These are phyloP conservation scores for Aulographum hederae DNA, from an alignment of 2,329 filamentous ascomycete genomes.

Conservation along the genomic window DNA sequence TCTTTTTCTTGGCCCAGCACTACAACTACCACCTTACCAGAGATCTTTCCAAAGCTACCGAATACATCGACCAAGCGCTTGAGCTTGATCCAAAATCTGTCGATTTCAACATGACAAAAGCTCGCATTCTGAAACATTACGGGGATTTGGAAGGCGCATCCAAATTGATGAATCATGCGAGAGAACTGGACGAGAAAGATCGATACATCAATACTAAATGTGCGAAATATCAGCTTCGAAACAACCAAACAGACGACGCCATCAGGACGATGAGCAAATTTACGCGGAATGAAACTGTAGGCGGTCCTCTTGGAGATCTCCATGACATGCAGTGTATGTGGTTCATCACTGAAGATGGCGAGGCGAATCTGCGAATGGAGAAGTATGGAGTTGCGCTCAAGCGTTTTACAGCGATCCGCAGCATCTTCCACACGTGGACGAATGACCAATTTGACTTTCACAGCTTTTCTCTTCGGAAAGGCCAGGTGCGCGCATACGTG, in stretches of 20 bases:
- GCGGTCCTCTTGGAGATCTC: conserved; percentile 76
- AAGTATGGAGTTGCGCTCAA: conserved; percentile 79
- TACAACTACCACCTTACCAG: conserved; percentile 87
- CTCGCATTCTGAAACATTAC: conserved; percentile 80
- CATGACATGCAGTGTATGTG: conserved; percentile 98
- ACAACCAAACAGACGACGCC: conserved; percentile 74
- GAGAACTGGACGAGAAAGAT: conserved; percentile 72
- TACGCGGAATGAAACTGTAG: conserved; percentile 75
- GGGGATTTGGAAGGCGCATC: conserved; percentile 67
- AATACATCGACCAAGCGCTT: conserved; percentile 71
- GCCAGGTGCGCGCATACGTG: conserved; percentile 83
- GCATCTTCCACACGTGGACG: conserved; percentile 94
- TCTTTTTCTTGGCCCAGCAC: conserved; percentile 92
- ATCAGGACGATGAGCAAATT: conserved; percentile 85
- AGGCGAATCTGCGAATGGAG: conserved; percentile 67
- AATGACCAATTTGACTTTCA: conserved; percentile 99
- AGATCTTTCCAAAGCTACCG: conserved; percentile 61
- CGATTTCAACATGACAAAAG: conserved; percentile 89
- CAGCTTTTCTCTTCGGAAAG: conserved; percentile 90
- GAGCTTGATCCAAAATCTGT: conserved; percentile 63
- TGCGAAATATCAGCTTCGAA: conserved; percentile 88
- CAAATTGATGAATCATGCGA: conserved; percentile 73
- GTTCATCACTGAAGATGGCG: conserved; percentile 90
- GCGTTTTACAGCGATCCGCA: conserved; percentile 71
- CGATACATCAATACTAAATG: conserved; percentile 97